These are phyloP conservation scores for Penicillium sp. DNA, from an alignment of 2,329 filamentous ascomycete genomes.

Conservation along the genomic window DNA sequence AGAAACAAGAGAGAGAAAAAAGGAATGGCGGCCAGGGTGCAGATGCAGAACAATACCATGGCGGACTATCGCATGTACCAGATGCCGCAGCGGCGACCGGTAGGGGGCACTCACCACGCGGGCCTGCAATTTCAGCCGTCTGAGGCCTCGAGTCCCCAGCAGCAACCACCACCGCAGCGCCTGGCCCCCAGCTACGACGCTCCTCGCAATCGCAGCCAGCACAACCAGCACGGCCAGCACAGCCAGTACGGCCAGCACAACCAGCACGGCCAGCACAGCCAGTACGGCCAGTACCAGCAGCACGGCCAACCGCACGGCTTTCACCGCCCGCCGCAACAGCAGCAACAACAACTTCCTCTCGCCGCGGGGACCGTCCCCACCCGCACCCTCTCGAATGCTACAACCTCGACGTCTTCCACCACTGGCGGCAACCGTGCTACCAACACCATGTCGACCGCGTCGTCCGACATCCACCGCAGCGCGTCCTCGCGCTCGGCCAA, in stretches of 20 bases:
- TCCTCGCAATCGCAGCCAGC: not conserved
- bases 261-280: conserved; percentile 26
- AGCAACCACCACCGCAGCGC: conserved; percentile 1
- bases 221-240: not conserved
- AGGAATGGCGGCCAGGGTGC: conserved; percentile 24
- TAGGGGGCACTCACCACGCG: conserved; percentile 13
- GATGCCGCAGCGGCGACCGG: conserved; percentile 14
- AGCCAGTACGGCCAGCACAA: conserved; percentile 18
- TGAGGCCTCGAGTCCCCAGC: conserved; percentile 11
- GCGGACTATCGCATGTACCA: conserved; percentile 36
- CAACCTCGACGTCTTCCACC: conserved; percentile 39
- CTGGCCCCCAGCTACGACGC: conserved; percentile 5
- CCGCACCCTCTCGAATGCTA: conserved; percentile 38
- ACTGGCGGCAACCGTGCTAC: conserved; percentile 31
- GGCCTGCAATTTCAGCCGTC: conserved; percentile 17
- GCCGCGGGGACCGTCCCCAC: conserved; percentile 19
- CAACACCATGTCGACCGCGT: conserved; percentile 24
- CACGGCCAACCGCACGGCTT: conserved; percentile 19
- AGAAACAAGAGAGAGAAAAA: not conserved
- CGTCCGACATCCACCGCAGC: conserved; percentile 59
- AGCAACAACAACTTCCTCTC: conserved; percentile 21
- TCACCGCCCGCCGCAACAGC: conserved; percentile 24
- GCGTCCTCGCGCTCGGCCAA: conserved; percentile 72
- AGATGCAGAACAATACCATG: conserved; percentile 29
- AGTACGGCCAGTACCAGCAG: not conserved